Conservation (phyloP, 768 basidiomycete genomes). For the Sarcodon sp. region DNA sequence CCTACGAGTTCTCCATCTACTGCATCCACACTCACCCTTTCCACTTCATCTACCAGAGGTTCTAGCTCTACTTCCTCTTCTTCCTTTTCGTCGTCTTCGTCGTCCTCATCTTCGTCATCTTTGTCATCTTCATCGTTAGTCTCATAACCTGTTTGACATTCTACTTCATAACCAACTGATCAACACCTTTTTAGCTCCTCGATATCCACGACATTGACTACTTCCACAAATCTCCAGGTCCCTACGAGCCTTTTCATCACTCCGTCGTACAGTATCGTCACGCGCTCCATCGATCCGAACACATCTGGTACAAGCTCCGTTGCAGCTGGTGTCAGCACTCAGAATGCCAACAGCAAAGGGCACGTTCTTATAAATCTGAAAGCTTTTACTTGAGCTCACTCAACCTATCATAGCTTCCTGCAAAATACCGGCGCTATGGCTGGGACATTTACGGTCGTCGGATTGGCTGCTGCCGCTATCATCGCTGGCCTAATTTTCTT, state of each 20-base stretch:
- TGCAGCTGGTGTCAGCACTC: not conserved
- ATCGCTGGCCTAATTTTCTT: conserved; percentile 17
- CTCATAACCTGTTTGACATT: conserved; percentile 4
- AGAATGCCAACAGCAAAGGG: not conserved
- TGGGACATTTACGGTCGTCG: conserved; percentile 28
- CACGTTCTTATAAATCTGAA: not conserved
- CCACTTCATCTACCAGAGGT: not conserved
- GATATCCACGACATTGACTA: not conserved
- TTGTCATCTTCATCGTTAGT: not conserved
- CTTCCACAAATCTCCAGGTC: not conserved
- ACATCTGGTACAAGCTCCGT: conserved; percentile 3
- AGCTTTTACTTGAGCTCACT: not conserved
- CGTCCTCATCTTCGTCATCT: conserved; percentile 2
- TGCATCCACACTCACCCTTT: not conserved
- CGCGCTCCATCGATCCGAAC: not conserved
- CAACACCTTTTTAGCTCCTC: conserved; percentile 4
- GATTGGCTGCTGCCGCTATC: conserved; percentile 20
- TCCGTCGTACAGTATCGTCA: not conserved
- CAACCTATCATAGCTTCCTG: conserved; percentile 26
- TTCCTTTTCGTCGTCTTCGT: conserved; percentile 4
- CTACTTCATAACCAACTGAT: conserved; percentile 2
- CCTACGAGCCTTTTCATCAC: not conserved
- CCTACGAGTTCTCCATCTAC: not conserved
- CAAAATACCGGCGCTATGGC: conserved; percentile 32
- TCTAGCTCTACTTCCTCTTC: not conserved